Conservation (phyloP, 768 basidiomycete species). For the Xanthoconium stramineum region DNA sequence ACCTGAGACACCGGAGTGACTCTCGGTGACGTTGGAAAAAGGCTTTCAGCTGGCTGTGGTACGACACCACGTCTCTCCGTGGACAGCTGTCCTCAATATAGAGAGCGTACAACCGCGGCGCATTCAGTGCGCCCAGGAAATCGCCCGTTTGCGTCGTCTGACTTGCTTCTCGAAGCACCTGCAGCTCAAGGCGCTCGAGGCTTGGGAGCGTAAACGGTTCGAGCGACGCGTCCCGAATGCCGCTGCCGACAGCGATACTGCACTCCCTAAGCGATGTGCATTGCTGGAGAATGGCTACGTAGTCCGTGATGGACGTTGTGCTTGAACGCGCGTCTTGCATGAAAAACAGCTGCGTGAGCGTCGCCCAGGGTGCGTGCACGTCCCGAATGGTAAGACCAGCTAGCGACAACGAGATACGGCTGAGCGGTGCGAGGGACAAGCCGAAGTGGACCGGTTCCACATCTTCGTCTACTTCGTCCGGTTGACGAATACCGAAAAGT, state of each 20-base stretch:
- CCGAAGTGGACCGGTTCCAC: conserved; percentile 10
- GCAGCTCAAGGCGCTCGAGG: conserved; percentile 19
- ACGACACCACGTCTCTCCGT: conserved; percentile 7
- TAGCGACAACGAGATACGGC: conserved; percentile 17
- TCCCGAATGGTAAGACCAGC: conserved; percentile 16
- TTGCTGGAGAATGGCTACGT: conserved; percentile 17
- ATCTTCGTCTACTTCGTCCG: background rate
- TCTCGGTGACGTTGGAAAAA: conserved; percentile 14
- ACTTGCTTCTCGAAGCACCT: conserved; percentile 12
- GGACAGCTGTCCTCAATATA: conserved; percentile 20
- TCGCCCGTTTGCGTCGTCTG: conserved; percentile 20
- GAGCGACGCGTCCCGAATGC: conserved; percentile 3
- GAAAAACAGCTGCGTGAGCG: conserved; percentile 20
- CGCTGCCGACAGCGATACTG: conserved; percentile 13
- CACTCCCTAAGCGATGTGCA: conserved; percentile 24
- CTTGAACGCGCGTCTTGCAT: conserved; percentile 25
- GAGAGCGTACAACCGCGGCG: conserved; percentile 15
- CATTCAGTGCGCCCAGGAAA: conserved; percentile 12
- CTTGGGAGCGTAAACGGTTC: conserved; percentile 11
- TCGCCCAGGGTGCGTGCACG: conserved; percentile 15
- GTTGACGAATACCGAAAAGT: conserved; percentile 1
- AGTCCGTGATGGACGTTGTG: conserved; percentile 19
- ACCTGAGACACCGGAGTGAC: conserved; percentile 14
- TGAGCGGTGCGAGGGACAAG: conserved; percentile 15
- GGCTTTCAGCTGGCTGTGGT: conserved; percentile 11